These are phyloP conservation scores for Centrapalus pauciflorus DNA, from an alignment of 129 eudicot genomes.

Conservation along the genomic window DNA sequence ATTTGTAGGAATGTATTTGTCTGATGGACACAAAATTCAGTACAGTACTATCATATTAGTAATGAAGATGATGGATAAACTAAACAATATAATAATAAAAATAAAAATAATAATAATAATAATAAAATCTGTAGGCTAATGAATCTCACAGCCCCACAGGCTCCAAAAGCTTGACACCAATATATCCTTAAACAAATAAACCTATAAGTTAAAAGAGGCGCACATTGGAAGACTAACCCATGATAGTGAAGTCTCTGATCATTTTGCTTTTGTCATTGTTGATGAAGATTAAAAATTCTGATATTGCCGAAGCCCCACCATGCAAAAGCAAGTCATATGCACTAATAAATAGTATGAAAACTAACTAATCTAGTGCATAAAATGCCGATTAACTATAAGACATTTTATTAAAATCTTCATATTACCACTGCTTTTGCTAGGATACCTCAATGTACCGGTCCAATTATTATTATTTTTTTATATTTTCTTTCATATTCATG, in stretches of 20 bases:
- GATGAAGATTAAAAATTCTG: slow-evolving; percentile 19
- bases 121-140: neutral
- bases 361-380: neutral
- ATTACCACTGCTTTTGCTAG: neutral
- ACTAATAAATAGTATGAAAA: neutral
- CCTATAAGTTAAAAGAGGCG: neutral
- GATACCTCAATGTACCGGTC: too few species aligned
- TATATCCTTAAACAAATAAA: slow-evolving; percentile 7
- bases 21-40: slow-evolving; percentile 5
- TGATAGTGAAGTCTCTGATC: slow-evolving; percentile 21
- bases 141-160: slow-evolving; percentile 8
- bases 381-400: neutral
- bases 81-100: neutral
- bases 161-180: slow-evolving; percentile 19
- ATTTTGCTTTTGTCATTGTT: slow-evolving; percentile 33
- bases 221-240: slow-evolving; percentile 36
- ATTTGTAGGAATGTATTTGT: slow-evolving; percentile 31
- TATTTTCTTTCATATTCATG: neutral
- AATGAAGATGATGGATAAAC: neutral
- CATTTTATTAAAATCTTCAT: neutral
- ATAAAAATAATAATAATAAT: neutral
- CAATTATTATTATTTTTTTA: too few species aligned
- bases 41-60: neutral
- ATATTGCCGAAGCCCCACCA: slow-evolving; percentile 32
- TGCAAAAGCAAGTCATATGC: slow-evolving; percentile 16